Evolutionary conservation across 2,329 filamentous ascomycete species (phyloP).

Genomic region (Ophiosphaerella korrae): DNA sequence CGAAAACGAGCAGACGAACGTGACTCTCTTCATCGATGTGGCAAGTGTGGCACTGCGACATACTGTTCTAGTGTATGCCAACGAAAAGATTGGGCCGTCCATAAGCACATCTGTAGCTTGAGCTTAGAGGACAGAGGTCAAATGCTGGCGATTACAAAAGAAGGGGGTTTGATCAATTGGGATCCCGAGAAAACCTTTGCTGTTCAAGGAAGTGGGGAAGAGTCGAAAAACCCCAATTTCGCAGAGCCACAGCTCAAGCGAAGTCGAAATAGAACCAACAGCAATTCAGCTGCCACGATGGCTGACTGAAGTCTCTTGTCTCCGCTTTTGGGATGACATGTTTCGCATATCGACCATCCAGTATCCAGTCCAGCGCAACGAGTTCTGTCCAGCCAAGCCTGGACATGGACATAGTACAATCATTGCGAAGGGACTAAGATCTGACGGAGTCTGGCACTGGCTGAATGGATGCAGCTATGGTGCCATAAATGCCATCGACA

Average conservation of each 20-base stretch:
- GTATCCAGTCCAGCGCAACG: no score
- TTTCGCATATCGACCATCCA: no score
- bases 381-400: no score
- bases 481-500: no score
- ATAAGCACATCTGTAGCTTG: constrained; percentile 28
- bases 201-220: constrained; percentile 9
- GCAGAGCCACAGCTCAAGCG: constrained; percentile 10
- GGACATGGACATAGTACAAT: no score
- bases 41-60: constrained; percentile 28
- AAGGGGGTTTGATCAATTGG: constrained; percentile 29
- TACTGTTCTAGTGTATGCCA: constrained; percentile 27
- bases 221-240: constrained; percentile 27
- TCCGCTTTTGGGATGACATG: no score
- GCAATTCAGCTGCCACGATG: no score
- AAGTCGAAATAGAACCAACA: background rate
- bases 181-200: constrained; percentile 20
- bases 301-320: no score
- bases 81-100: constrained; percentile 26
- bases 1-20: background rate
- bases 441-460: no score
- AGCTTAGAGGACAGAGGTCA: constrained; percentile 26
- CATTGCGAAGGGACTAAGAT: no score
- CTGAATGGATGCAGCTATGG: no score
- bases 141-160: constrained; percentile 22
- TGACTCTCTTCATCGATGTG: constrained; percentile 20